Percentiles rank a stretch among this genome's conserved stretches.
Conservation (phyloP, 371 early-diverging fungal species). For the Syncephalastrum sp. region DNA sequence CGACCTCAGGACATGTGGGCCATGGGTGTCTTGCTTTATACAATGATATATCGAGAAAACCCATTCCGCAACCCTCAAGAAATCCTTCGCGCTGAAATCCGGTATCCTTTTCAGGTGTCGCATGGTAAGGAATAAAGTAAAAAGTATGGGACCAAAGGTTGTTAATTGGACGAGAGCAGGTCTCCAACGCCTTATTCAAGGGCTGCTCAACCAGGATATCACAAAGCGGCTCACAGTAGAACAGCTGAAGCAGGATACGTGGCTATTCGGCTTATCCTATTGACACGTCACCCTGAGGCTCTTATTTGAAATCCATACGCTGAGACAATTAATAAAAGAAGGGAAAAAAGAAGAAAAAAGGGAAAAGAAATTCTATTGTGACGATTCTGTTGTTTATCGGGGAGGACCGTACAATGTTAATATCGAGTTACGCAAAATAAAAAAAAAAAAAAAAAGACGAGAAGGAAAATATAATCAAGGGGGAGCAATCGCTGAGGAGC, state of each 20-base stretch:
- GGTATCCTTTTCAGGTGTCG: conserved; percentile 46
- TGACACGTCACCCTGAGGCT: neutral
- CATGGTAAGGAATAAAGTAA: conserved; percentile 10
- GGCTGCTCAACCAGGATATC: conserved; percentile 17
- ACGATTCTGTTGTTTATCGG: too few relatives aligned
- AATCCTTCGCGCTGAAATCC: conserved; percentile 50
- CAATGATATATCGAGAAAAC: conserved; percentile 66
- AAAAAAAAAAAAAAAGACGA: conserved; percentile 1
- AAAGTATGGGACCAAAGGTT: conserved; percentile 16
- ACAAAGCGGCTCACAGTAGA: conserved; percentile 34
- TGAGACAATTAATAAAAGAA: neutral
- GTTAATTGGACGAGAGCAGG: conserved; percentile 33
- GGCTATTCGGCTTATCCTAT: conserved; percentile 16
- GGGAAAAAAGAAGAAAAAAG: conserved; percentile 1
- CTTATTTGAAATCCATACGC: neutral
- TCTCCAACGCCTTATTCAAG: conserved; percentile 17
- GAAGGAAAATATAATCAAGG: conserved; percentile 2
- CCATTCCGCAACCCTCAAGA: conserved; percentile 67
- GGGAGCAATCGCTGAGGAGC: neutral
- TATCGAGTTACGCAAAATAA: neutral
- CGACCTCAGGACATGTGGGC: conserved; percentile 82
- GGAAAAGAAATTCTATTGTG: too few relatives aligned
- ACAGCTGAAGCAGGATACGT: conserved; percentile 34
- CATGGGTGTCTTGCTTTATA: conserved; percentile 74
- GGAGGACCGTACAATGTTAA: neutral